Conservation (phyloP, 2,329 filamentous ascomycete species). For the Westerdykella aurantiaca region DNA sequence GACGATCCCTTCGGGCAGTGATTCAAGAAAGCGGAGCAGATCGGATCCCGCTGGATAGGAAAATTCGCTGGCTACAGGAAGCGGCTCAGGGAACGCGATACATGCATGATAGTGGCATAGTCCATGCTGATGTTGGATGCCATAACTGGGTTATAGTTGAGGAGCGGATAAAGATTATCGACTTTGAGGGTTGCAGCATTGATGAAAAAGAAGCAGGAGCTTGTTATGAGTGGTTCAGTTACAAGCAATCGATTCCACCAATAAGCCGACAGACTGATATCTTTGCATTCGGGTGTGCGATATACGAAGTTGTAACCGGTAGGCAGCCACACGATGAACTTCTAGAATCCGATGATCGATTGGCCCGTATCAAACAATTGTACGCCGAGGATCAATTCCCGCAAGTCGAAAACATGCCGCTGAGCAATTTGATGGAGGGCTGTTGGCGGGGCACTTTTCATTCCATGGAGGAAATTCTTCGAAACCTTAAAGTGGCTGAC, state of each 20-base stretch:
- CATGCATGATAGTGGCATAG: constrained; percentile 5
- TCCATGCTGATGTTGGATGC: constrained; percentile 6
- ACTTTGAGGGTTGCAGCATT: constrained; percentile 12
- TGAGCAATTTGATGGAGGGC: constrained; percentile 5
- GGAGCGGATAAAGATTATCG: constrained; percentile 5
- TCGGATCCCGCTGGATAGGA: constrained; percentile 2
- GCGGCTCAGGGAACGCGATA: constrained; percentile 8
- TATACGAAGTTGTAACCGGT: constrained; percentile 10
- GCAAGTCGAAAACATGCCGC: constrained; percentile 5
- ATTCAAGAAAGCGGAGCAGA: not conserved
- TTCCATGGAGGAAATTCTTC: constrained; percentile 8
- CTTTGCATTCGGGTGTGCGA: constrained; percentile 11
- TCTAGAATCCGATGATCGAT: constrained; percentile 3
- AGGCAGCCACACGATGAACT: constrained; percentile 6
- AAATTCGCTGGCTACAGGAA: constrained; percentile 6
- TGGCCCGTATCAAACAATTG: constrained; percentile 4
- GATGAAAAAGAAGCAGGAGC: constrained; percentile 9
- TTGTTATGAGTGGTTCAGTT: constrained; percentile 14
- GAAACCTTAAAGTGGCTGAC: constrained; percentile 5
- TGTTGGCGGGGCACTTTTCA: constrained; percentile 9
- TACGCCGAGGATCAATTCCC: constrained; percentile 9
- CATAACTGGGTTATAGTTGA: constrained; percentile 8
- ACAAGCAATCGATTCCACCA: constrained; percentile 4
- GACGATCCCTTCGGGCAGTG: constrained; percentile 1
- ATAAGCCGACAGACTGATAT: constrained; percentile 11